A percentile compares a stretch with the other conserved stretches of the same genome.
phyloP scores from a whole-genome alignment of 2,329 filamentous ascomycete species.

The Paramyrothecium roridum region DNA sequence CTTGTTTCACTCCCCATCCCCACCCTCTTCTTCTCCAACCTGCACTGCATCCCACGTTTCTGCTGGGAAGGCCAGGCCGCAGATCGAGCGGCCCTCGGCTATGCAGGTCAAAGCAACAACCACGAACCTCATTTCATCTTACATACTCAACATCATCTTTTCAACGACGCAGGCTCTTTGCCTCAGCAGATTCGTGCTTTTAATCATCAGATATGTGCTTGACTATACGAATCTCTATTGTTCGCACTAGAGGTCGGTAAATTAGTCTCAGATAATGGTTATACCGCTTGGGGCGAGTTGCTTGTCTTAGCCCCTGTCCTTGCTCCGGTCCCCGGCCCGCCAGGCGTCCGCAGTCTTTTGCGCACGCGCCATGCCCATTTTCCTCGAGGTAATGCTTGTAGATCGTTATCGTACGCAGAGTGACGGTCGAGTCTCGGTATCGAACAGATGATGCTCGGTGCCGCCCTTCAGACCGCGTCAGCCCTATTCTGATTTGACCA shows the following conservation, averaged over 20 bases:
- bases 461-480: background rate
- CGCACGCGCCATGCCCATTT: background rate
- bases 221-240: background rate
- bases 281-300: background rate
- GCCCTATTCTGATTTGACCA: background rate
- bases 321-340: background rate
- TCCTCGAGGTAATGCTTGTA: background rate
- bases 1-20: conserved; percentile 21
- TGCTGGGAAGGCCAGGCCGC: conserved; percentile 28
- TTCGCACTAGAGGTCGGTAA: background rate
- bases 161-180: background rate
- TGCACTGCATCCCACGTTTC: conserved; percentile 14
- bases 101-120: conserved; percentile 29
- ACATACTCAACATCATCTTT: background rate
- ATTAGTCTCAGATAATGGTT: background rate
- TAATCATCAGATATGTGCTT: background rate
- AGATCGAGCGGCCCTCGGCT: conserved; percentile 34
- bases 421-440: background rate
- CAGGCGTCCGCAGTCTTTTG: background rate
- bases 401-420: background rate
- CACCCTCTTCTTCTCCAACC: conserved; percentile 7
- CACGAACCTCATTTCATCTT: background rate
- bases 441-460: background rate
- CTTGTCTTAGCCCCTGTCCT: background rate
- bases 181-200: background rate